phyloP scores from a whole-genome alignment of 2,329 filamentous ascomycete genomes.

The Talaromyces sp. region DNA sequence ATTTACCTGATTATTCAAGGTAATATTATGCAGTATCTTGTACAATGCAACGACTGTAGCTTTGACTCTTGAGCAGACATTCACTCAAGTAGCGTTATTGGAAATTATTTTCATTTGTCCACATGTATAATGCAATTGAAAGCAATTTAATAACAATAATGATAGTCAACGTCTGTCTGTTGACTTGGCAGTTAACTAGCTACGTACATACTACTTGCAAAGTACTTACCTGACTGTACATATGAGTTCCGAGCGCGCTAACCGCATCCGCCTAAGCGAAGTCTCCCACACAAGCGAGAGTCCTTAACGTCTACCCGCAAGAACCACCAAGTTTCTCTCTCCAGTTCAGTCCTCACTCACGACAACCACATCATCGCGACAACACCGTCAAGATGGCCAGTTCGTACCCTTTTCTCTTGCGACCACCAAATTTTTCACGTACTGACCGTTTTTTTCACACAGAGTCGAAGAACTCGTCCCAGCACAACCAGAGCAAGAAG shows the following conservation, averaged over 20 bases:
- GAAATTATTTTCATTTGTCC: background rate
- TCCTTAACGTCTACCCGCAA: constrained; percentile 19
- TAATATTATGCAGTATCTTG: background rate
- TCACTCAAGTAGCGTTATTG: background rate
- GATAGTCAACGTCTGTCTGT: background rate
- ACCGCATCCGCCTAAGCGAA: constrained; percentile 30
- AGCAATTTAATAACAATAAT: background rate
- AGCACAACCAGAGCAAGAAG: constrained; percentile 98
- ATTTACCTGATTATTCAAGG: background rate
- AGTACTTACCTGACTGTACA: background rate
- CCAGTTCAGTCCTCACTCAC: constrained; percentile 25
- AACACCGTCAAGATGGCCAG: constrained; percentile 45
- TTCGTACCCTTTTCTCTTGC: constrained; percentile 25
- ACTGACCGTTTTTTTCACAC: constrained; percentile 13
- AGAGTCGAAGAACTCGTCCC: constrained; percentile 99
- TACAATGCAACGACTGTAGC: background rate
- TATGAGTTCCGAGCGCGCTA: background rate
- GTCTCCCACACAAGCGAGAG: constrained; percentile 36
- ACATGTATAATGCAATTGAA: background rate
- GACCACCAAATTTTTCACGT: background rate
- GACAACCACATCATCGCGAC: constrained; percentile 33
- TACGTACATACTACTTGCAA: background rate
- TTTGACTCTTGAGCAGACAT: background rate
- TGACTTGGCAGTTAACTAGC: background rate
- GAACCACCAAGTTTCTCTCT: constrained; percentile 14